Evolutionary conservation across 345 rosid species (phyloP).

Genomic region (Corchorus olitorius): DNA sequence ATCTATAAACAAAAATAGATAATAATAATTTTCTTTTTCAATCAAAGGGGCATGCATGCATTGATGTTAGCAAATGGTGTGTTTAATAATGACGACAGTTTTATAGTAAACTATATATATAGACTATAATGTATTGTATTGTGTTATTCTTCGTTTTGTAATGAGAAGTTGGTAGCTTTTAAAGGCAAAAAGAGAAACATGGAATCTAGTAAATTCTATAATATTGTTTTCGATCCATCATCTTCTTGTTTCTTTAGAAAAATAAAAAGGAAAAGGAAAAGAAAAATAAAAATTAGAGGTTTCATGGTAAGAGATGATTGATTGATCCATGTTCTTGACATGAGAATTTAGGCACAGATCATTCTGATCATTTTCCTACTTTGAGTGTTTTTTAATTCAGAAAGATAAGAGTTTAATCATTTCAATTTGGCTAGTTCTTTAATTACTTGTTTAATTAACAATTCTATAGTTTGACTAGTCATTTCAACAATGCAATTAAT

Average conservation of each 20-base stretch:
- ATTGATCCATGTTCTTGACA: constrained; percentile 15
- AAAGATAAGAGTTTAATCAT: constrained; percentile 9
- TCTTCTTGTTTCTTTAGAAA: neutral
- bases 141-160: neutral
- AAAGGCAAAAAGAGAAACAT: neutral
- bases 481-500: neutral
- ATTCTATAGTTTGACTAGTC: neutral
- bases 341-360: constrained; percentile 10
- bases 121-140: too few species aligned
- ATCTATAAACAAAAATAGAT: neutral
- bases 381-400: neutral
- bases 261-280: too few species aligned
- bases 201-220: neutral
- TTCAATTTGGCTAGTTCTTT: constrained; percentile 8
- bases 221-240: neutral
- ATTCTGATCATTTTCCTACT: neutral
- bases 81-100: constrained; percentile 31
- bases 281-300: neutral
- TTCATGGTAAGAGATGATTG: neutral
- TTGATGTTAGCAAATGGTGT: constrained; percentile 22
- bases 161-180: constrained; percentile 4
- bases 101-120: neutral
- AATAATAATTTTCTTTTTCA: neutral
- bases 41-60: neutral
- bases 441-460: neutral